phyloP scores from a whole-genome alignment of 495 filamentous ascomycete genomes.

The Symbiotaphrina buchneri region DNA sequence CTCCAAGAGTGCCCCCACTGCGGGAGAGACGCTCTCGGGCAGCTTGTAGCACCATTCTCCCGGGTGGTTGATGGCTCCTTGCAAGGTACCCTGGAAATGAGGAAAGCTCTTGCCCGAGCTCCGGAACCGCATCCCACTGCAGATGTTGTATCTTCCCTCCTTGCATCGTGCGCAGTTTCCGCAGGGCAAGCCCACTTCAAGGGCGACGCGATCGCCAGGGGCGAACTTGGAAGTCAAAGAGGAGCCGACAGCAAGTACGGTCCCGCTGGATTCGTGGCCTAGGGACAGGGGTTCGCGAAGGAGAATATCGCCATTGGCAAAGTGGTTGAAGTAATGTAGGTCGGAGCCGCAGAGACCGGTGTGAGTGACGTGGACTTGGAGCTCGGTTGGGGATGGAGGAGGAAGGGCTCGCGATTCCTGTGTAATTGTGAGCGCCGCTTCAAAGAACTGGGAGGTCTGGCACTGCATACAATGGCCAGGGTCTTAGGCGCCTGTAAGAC shows the following conservation, averaged over 20 bases:
- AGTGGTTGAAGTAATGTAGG: slow-evolving; percentile 69
- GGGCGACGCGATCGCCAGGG: slow-evolving; percentile 5
- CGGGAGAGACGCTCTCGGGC: slow-evolving; percentile 13
- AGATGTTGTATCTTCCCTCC: slow-evolving; percentile 6
- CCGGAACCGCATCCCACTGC: slow-evolving; percentile 4
- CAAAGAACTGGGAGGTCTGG: neutral
- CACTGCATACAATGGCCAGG: too few species aligned
- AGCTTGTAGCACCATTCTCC: slow-evolving; percentile 9
- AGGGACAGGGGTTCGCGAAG: slow-evolving; percentile 49
- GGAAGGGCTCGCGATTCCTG: slow-evolving; percentile 21
- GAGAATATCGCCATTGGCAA: slow-evolving; percentile 63
- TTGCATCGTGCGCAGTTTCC: slow-evolving; percentile 2
- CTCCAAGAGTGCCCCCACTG: slow-evolving; percentile 17
- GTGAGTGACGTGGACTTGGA: slow-evolving; percentile 51
- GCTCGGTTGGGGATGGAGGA: slow-evolving; percentile 26
- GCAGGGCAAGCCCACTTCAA: slow-evolving; percentile 7
- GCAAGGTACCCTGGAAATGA: slow-evolving; percentile 7
- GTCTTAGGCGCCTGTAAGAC: too few species aligned
- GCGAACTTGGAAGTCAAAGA: slow-evolving; percentile 14
- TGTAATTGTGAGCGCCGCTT: neutral
- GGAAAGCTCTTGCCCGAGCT: slow-evolving; percentile 5
- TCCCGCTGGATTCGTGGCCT: slow-evolving; percentile 60
- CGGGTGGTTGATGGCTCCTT: slow-evolving; percentile 6
- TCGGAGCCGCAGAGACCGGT: slow-evolving; percentile 73
- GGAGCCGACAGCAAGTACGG: slow-evolving; percentile 39